Evolutionary conservation across 768 basidiomycete species (phyloP), one percentile per base, ranked within the genome.

Genomic region (Polyporus arcularius): DNA sequence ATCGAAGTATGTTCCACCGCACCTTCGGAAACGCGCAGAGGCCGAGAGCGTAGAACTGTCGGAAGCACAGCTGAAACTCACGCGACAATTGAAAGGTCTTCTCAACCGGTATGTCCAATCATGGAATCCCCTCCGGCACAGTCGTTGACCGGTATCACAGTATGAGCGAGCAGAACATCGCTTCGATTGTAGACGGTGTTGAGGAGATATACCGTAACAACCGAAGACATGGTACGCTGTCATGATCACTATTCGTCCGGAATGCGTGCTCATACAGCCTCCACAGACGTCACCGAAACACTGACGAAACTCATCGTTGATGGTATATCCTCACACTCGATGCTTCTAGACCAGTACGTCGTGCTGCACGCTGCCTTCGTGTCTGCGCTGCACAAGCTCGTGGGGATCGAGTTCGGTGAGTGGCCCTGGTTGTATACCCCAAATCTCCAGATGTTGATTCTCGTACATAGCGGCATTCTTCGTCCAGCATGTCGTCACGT

Each of bases 401-500:
- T 93, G 14, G 94, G 95, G 5, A 76, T 93, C 48, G 95, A 96
- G 67, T 95, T 96, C 66, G 95, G 94, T 95, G 71, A 26, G 85
- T 67, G n/a, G 0, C 55, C 49, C 51, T 26, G 26, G 26, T 30
- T 4, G n/a, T 9, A 43, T 49, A 26, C 11, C 31, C 45, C 45
- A 41, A 49, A 30, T 54, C 57, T 31, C 32, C 51, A 1, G 68
- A 42, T 21, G 18, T 35, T 18, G 15, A 8, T 6, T 12, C 14
- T 21, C 43, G 4, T 28, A 5, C 16, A 6, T 51, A 96, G 94
- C 88, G 42, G 95, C 94, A 0, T 85, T 87, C 71, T 91, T 96
- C 69, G 78, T 95, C 4, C 92, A 96, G 70, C 84, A 78, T 28
- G 76, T 85, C 9, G 85, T 95, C 0, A 73, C 80, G 7, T 76